phyloP scores from a whole-genome alignment of 805 yeast genomes.

The Allodekkera sacchari region DNA sequence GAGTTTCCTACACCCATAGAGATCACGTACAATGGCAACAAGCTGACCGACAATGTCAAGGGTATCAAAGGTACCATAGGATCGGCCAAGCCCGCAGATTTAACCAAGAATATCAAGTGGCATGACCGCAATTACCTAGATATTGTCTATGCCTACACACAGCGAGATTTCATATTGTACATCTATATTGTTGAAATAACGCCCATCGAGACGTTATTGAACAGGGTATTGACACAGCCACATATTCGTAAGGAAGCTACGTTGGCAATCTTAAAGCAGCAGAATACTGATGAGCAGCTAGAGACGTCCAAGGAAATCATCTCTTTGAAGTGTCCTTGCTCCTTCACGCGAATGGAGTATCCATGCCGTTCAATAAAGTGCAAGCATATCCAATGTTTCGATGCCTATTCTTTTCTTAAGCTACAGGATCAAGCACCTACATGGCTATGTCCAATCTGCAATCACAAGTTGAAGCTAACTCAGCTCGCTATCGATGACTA shows the following conservation, averaged over 20 bases:
- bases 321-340: slow-evolving; percentile 71
- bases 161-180: slow-evolving; percentile 40
- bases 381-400: slow-evolving; percentile 82
- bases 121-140: slow-evolving; percentile 33
- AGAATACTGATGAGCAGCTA: slow-evolving; percentile 62
- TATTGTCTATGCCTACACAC: slow-evolving; percentile 51
- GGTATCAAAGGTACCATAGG: slow-evolving; percentile 76
- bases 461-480: slow-evolving; percentile 37
- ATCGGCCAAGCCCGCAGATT: slow-evolving; percentile 73
- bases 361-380: slow-evolving; percentile 72
- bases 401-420: slow-evolving; percentile 62
- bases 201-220: slow-evolving; percentile 33
- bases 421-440: slow-evolving; percentile 74
- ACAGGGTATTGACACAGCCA: slow-evolving; percentile 34
- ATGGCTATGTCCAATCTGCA: slow-evolving; percentile 88
- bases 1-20: slow-evolving; percentile 71
- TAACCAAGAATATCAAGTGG: slow-evolving; percentile 41
- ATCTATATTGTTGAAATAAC: slow-evolving; percentile 50
- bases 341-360: slow-evolving; percentile 56
- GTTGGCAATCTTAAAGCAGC: slow-evolving; percentile 28
- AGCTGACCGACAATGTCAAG: slow-evolving; percentile 46
- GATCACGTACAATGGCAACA: slow-evolving; percentile 47
- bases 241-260: slow-evolving; percentile 43
- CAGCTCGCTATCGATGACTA: slow-evolving; percentile 72
- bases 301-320: slow-evolving; percentile 54